Evolutionary conservation across 2,329 filamentous ascomycete genomes (phyloP).

Genomic region (Exophiala mesophila): DNA sequence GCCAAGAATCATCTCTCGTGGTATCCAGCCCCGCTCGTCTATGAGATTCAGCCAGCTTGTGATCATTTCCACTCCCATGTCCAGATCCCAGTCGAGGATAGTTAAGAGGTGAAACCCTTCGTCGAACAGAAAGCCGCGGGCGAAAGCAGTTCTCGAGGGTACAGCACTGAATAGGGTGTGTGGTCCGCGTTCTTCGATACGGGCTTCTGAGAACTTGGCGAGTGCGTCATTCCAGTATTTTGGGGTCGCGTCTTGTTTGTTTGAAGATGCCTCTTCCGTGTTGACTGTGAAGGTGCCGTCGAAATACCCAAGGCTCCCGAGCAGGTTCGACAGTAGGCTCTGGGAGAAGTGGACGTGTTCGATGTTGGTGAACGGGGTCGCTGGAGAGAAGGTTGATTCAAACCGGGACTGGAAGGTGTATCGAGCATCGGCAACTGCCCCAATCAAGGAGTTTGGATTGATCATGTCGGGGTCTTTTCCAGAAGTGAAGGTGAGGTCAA

Average conservation of each 20-base stretch:
- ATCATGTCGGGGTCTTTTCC: slow-evolving; percentile 55
- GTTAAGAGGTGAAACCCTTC: slow-evolving; percentile 93
- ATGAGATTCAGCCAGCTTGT: slow-evolving; percentile 96
- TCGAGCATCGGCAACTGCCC: background rate
- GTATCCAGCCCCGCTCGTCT: slow-evolving; percentile 96
- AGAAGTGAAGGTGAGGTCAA: slow-evolving; percentile 89
- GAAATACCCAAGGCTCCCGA: slow-evolving; percentile 93
- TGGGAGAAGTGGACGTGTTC: slow-evolving; percentile 75
- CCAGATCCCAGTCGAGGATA: slow-evolving; percentile 88
- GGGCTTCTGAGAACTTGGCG: slow-evolving; percentile 68
- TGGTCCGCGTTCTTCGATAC: slow-evolving; percentile 67
- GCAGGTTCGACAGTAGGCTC: slow-evolving; percentile 85
- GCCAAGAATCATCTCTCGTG: slow-evolving; percentile 89
- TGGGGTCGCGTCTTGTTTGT: slow-evolving; percentile 90
- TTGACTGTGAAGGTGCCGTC: slow-evolving; percentile 81
- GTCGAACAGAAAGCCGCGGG: slow-evolving; percentile 93
- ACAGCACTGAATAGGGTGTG: slow-evolving; percentile 65
- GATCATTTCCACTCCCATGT: slow-evolving; percentile 78
- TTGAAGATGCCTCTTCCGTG: slow-evolving; percentile 69
- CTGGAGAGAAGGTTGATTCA: slow-evolving; percentile 42
- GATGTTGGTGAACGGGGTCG: slow-evolving; percentile 66
- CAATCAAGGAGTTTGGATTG: background rate
- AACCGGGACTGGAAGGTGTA: background rate
- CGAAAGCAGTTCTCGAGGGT: slow-evolving; percentile 91
- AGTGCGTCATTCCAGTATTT: slow-evolving; percentile 76